phyloP scores from a whole-genome alignment of 192 early-diverging fungal genomes.

The Piromyces finnis region DNA sequence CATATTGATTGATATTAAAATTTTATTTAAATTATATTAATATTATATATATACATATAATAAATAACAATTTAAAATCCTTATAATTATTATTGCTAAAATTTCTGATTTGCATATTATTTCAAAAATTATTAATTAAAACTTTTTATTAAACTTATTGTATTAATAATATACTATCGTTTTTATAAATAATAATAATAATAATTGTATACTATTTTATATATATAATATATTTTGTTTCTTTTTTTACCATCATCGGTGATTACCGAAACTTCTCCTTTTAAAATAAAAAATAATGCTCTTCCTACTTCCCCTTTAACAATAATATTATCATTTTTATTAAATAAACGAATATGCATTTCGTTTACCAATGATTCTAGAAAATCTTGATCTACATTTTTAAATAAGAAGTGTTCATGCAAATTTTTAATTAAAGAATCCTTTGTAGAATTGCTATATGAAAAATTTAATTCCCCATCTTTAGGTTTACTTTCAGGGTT shows the following conservation, averaged over 20 bases:
- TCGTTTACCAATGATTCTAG: slow-evolving; percentile 11
- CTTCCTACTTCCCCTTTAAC: slow-evolving; percentile 34
- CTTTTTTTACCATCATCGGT: slow-evolving; percentile 26
- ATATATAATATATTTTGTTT: no score
- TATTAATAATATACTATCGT: no score
- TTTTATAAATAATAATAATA: no score
- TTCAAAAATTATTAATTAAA: no score
- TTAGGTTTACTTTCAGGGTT: neutral
- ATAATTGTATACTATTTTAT: no score
- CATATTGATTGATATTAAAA: no score
- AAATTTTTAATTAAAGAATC: neutral
- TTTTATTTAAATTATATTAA: no score
- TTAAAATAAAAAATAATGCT: slow-evolving; percentile 32
- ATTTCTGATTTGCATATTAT: no score
- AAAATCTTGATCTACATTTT: slow-evolving; percentile 5
- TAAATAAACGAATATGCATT: slow-evolving; percentile 27
- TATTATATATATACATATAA: no score
- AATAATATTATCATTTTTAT: slow-evolving; percentile 22
- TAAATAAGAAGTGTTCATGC: neutral
- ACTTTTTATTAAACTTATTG: no score
- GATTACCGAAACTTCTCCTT: slow-evolving; percentile 26
- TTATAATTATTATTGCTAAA: no score
- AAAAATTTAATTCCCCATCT: neutral
- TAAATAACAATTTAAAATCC: no score
- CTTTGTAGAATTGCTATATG: neutral